Percentiles rank a stretch among this genome's conserved stretches.
Conservation (phyloP, 148 eudicot genomes). For the Dianthus caryophyllus region DNA sequence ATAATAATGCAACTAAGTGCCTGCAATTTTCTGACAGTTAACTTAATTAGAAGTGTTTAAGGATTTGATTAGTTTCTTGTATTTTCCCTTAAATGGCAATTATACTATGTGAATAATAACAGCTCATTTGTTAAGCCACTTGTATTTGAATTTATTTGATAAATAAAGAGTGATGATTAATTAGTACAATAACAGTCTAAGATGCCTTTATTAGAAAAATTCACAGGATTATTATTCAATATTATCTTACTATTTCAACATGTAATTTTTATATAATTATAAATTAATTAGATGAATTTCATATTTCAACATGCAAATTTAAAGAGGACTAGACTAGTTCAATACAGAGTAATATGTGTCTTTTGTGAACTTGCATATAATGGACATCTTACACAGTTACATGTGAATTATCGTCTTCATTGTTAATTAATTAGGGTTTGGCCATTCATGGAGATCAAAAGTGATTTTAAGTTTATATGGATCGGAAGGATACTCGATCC, state of each 20-base stretch:
- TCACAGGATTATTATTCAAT: constrained; percentile 8
- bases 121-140: not conserved
- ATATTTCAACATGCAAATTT: not conserved
- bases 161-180: not conserved
- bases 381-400: too few species aligned
- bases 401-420: too few species aligned
- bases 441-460: too few species aligned
- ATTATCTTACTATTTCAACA: constrained; percentile 11
- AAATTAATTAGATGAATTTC: not conserved
- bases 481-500: too few species aligned
- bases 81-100: not conserved
- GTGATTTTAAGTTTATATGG: too few species aligned
- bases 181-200: not conserved
- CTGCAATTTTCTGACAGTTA: too few species aligned
- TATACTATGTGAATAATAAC: constrained; percentile 1
- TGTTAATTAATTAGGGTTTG: too few species aligned
- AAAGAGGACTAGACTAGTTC: not conserved
- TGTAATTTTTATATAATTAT: not conserved
- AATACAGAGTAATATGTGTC: too few species aligned
- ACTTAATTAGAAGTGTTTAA: too few species aligned
- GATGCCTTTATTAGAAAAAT: not conserved
- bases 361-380: too few species aligned
- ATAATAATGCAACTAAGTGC: too few species aligned
- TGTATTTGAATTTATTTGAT: not conserved
- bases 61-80: not conserved